Conservation (phyloP, 208 protist species). For the Trichomonas gallinae region DNA sequence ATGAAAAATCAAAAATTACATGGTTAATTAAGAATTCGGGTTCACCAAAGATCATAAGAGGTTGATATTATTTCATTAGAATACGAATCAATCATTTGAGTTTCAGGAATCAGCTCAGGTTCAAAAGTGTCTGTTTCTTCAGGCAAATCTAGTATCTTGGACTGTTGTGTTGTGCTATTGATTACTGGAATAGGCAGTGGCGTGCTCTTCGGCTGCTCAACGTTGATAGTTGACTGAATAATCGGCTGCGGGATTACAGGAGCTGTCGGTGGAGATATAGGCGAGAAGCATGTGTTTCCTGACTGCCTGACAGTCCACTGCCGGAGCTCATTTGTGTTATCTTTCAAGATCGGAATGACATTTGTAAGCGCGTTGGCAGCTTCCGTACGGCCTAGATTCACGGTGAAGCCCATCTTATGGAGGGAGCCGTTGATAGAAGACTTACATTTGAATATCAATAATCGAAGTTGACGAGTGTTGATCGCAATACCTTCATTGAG, state of each 20-base stretch:
- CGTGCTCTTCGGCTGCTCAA: background rate
- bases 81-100: background rate
- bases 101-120: background rate
- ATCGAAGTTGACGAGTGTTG: background rate
- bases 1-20: no score
- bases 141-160: background rate
- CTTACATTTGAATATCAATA: background rate
- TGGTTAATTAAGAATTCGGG: no score
- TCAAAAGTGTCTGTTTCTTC: background rate
- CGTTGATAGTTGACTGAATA: background rate
- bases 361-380: background rate
- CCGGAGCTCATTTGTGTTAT: background rate
- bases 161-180: background rate
- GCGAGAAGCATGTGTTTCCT: background rate
- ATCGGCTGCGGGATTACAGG: background rate
- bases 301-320: background rate
- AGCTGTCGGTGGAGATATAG: background rate
- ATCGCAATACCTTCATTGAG: background rate
- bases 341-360: background rate
- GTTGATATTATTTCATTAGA: background rate
- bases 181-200: background rate
- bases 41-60: background rate
- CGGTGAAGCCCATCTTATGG: background rate
- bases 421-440: background rate
- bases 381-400: background rate